phyloP scores from a whole-genome alignment of 2,329 filamentous ascomycete species.

The Aspergillus udagawae region DNA sequence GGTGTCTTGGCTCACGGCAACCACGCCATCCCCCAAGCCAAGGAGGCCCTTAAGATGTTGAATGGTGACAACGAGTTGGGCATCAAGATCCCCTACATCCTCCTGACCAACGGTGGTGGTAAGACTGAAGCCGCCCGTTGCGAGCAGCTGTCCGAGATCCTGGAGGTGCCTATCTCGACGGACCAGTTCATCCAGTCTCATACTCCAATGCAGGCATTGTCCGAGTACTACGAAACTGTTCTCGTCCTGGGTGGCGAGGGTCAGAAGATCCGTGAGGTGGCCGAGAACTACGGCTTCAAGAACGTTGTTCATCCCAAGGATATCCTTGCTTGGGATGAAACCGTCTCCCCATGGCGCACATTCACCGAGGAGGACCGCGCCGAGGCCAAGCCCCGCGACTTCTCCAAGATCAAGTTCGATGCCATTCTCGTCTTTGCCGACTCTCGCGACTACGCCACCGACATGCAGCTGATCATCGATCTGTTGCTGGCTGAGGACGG shows the following conservation, averaged over 20 bases:
- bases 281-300: conserved; percentile 70
- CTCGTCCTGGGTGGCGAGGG: conserved; percentile 72
- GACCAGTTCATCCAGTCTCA: conserved; percentile 76
- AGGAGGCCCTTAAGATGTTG: conserved; percentile 63
- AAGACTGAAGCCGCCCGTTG: conserved; percentile 64
- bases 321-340: conserved; percentile 65
- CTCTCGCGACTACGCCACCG: conserved; percentile 68
- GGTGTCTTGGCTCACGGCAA: conserved; percentile 72
- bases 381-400: conserved; percentile 66
- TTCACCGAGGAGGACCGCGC: conserved; percentile 66
- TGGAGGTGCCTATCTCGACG: conserved; percentile 60
- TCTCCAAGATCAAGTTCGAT: conserved; percentile 67
- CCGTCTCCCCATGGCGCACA: conserved; percentile 64
- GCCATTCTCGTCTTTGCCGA: conserved; percentile 73
- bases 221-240: conserved; percentile 73
- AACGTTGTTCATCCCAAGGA: conserved; percentile 71
- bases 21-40: conserved; percentile 64
- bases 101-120: conserved; percentile 70
- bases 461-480: conserved; percentile 74
- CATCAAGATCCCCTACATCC: conserved; percentile 73
- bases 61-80: conserved; percentile 74
- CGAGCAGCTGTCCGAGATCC: conserved; percentile 64
- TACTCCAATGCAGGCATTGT: conserved; percentile 70
- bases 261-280: conserved; percentile 69
- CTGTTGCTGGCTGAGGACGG: conserved; percentile 66